phyloP scores from a whole-genome alignment of 2,329 filamentous ascomycete genomes.

The Trematosphaeria pertusa region DNA sequence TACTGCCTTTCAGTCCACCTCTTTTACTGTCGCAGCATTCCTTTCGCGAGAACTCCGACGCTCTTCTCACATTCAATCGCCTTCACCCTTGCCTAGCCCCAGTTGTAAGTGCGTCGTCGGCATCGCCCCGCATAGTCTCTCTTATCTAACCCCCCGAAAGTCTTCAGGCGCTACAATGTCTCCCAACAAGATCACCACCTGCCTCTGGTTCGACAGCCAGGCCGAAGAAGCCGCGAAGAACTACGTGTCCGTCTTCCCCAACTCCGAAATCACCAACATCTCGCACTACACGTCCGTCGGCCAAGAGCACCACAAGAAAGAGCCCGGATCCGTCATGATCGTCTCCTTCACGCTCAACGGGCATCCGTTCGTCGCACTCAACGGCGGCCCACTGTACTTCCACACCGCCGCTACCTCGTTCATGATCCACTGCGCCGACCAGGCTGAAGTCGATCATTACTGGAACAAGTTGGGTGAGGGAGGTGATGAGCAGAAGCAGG shows the following conservation, averaged over 20 bases:
- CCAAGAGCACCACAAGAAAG: conserved; percentile 39
- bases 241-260: conserved; percentile 53
- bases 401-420: conserved; percentile 54
- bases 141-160: background rate
- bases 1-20: background rate
- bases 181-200: conserved; percentile 33
- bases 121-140: too few species aligned
- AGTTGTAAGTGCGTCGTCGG: too few species aligned
- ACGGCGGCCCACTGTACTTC: conserved; percentile 51
- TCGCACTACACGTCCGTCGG: conserved; percentile 40
- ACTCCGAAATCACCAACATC: conserved; percentile 47
- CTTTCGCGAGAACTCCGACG: background rate
- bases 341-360: conserved; percentile 52
- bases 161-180: conserved; percentile 6
- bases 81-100: too few species aligned
- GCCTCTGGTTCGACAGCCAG: conserved; percentile 54
- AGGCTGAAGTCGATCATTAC: conserved; percentile 58
- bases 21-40: background rate
- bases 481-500: conserved; percentile 45
- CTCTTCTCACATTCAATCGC: background rate
- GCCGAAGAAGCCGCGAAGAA: conserved; percentile 51
- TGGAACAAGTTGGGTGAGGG: conserved; percentile 54
- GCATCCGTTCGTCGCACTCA: conserved; percentile 50
- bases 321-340: conserved; percentile 43
- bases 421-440: conserved; percentile 54